Percentiles rank a stretch among this genome's conserved stretches.
phyloP scores from a whole-genome alignment of 495 filamentous ascomycete genomes.

The Corynascus novoguineensis region DNA sequence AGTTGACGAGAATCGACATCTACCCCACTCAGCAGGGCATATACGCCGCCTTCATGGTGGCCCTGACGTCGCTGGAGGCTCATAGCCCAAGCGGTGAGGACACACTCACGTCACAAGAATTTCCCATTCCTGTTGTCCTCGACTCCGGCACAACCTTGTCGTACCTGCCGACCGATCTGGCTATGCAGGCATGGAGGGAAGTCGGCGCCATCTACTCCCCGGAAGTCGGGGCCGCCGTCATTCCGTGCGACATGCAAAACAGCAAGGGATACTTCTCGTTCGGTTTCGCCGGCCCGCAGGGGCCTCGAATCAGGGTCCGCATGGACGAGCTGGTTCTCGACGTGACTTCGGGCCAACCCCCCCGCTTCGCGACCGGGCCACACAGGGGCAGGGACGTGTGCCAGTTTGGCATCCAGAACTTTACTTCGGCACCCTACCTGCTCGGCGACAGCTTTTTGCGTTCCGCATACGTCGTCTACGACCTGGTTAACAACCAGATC shows the following conservation, averaged over 20 bases:
- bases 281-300: conserved; percentile 58
- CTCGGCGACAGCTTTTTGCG: conserved; percentile 95
- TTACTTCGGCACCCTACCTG: conserved; percentile 54
- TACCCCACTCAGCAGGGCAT: conserved; percentile 42
- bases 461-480: conserved; percentile 91
- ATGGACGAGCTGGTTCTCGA: conserved; percentile 75
- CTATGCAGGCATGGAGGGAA: conserved; percentile 59
- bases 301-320: conserved; percentile 62
- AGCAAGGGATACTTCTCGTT: conserved; percentile 63
- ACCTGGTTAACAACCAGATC: conserved; percentile 83
- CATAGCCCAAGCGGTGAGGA: conserved; percentile 44
- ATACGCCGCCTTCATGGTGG: conserved; percentile 63
- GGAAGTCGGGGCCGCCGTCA: conserved; percentile 49
- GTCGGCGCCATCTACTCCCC: conserved; percentile 55
- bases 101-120: conserved; percentile 44
- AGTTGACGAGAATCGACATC: conserved; percentile 62
- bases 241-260: conserved; percentile 65
- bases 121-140: conserved; percentile 64
- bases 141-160: conserved; percentile 87
- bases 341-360: conserved; percentile 42
- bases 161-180: conserved; percentile 71
- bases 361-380: conserved; percentile 37
- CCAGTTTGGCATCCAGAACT: conserved; percentile 71
- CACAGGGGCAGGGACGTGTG: conserved; percentile 58
- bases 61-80: conserved; percentile 55